Evolutionary conservation across 805 yeast species (phyloP).

Genomic region (Yamadazyma akitaensis): DNA sequence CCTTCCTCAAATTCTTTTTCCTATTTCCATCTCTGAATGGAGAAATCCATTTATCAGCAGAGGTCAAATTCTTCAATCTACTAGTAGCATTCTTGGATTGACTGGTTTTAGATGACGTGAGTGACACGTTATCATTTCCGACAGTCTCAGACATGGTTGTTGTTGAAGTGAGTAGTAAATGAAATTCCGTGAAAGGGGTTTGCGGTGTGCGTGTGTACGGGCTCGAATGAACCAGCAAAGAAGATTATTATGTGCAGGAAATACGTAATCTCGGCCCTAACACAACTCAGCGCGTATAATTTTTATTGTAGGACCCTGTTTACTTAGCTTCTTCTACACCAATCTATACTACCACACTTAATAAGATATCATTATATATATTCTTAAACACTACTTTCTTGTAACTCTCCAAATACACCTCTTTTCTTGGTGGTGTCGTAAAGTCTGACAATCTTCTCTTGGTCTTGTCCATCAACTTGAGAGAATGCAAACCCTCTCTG

Average conservation of each 20-base stretch:
- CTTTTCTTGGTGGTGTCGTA: conserved; percentile 89
- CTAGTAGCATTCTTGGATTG: conserved; percentile 6
- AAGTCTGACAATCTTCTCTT: conserved; percentile 85
- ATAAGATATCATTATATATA: background rate
- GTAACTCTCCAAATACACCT: conserved; percentile 62
- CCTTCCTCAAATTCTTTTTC: conserved; percentile 31
- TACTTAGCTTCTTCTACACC: too few species aligned
- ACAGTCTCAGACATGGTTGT: conserved; percentile 11
- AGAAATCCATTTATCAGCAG: conserved; percentile 36
- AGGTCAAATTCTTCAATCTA: conserved; percentile 28
- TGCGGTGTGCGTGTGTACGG: background rate
- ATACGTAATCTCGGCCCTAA: background rate
- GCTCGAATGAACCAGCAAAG: background rate
- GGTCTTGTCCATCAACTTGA: conserved; percentile 87
- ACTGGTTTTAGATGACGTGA: conserved; percentile 7
- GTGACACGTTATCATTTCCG: conserved; percentile 8
- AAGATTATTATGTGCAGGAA: background rate
- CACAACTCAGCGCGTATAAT: too few species aligned
- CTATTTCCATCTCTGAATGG: conserved; percentile 34
- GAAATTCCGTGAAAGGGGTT: conserved; percentile 7
- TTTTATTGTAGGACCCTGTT: too few species aligned
- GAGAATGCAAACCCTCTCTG: conserved; percentile 99
- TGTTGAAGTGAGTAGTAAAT: background rate
- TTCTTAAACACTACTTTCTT: conserved; percentile 18
- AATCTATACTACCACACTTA: background rate